These are phyloP conservation scores for Sugiyamaella qingdaonensis DNA, from an alignment of 805 yeast species.

Conservation along the genomic window DNA sequence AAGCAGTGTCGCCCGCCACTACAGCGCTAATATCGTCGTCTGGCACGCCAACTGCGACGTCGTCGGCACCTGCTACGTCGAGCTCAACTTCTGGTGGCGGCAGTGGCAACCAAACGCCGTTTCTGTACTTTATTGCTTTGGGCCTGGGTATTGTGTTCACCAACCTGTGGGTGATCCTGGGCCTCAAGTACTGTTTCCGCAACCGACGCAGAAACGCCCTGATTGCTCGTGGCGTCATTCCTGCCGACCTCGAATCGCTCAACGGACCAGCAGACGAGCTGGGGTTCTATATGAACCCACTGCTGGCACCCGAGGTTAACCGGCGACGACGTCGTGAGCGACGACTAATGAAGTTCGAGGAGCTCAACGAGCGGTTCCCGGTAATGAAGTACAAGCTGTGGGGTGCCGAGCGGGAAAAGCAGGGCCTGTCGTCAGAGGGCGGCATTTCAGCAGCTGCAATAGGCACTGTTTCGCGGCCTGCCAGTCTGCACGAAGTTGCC, in stretches of 20 bases:
- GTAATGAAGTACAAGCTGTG: slow-evolving; percentile 29
- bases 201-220: slow-evolving; percentile 24
- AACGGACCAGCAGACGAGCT: slow-evolving; percentile 10
- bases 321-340: slow-evolving; percentile 23
- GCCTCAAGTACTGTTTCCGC: slow-evolving; percentile 30
- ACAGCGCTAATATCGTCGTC: not conserved
- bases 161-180: slow-evolving; percentile 34
- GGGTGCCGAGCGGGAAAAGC: slow-evolving; percentile 25
- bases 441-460: slow-evolving; percentile 15
- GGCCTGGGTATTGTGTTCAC: slow-evolving; percentile 35
- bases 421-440: slow-evolving; percentile 19
- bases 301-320: slow-evolving; percentile 16
- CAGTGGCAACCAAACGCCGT: slow-evolving; percentile 23
- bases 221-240: slow-evolving; percentile 11
- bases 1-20: not conserved
- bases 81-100: not conserved
- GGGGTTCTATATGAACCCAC: slow-evolving; percentile 17
- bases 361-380: slow-evolving; percentile 31
- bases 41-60: not conserved
- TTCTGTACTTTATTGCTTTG: slow-evolving; percentile 34
- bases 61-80: not conserved
- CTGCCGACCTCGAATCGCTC: slow-evolving; percentile 10
- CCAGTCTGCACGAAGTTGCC: slow-evolving; percentile 1
- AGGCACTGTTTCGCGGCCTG: slow-evolving; percentile 1
- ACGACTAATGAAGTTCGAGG: slow-evolving; percentile 27